A percentile compares a stretch with the other conserved stretches of the same genome.
These are phyloP conservation scores for Luffa aegyptiaca DNA, from an alignment of 306 rosid genomes.

Conservation along the genomic window DNA sequence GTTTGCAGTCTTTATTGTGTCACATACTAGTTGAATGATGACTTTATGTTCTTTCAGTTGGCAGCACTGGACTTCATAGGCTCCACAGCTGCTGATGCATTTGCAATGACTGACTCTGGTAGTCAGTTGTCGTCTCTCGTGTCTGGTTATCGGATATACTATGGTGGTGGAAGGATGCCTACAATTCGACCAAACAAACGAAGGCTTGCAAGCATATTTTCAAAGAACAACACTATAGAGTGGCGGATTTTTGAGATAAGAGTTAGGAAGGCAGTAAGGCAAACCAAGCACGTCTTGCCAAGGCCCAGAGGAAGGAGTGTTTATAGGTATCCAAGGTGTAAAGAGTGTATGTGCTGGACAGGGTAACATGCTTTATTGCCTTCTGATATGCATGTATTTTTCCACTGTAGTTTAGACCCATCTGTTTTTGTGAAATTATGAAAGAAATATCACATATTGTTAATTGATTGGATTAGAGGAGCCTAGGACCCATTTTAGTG, in stretches of 20 bases:
- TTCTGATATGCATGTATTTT: neutral
- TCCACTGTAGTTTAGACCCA: neutral
- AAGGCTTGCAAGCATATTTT: slow-evolving; percentile 69
- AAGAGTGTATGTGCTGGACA: slow-evolving; percentile 82
- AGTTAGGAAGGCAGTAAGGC: slow-evolving; percentile 88
- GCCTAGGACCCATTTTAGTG: neutral
- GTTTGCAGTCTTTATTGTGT: neutral
- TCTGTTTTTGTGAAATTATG: neutral
- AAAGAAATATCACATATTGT: neutral
- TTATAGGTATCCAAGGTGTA: slow-evolving; percentile 87
- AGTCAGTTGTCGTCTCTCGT: slow-evolving; percentile 93
- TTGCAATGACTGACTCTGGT: slow-evolving; percentile 98
- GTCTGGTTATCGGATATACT: slow-evolving; percentile 79
- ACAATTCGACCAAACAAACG: slow-evolving; percentile 96
- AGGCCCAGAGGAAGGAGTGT: slow-evolving; percentile 92
- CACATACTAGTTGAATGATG: neutral
- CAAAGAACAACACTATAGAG: slow-evolving; percentile 65
- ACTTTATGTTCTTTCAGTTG: slow-evolving; percentile 33
- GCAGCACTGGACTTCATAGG: slow-evolving; percentile 97
- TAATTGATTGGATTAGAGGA: neutral
- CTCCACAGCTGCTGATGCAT: slow-evolving; percentile 87
- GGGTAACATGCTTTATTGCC: slow-evolving; percentile 1
- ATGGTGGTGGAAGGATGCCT: slow-evolving; percentile 84
- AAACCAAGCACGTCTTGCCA: slow-evolving; percentile 80
- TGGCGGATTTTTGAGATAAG: slow-evolving; percentile 96